Evolutionary conservation across 2,329 filamentous ascomycete genomes (phyloP).

Genomic region (Parastagonospora avenae): DNA sequence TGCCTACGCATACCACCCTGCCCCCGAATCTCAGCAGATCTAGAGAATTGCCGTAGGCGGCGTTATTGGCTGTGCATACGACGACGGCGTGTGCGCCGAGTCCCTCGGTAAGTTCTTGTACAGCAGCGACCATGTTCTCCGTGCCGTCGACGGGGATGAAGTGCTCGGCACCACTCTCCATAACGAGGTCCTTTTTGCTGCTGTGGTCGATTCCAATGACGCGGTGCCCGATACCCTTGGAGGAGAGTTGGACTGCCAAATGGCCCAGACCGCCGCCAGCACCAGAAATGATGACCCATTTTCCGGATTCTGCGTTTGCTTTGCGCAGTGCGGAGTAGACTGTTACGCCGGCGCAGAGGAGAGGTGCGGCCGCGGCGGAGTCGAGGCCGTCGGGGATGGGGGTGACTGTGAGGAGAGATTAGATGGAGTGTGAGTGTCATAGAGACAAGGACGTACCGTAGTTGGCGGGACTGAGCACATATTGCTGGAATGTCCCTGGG

Average conservation of each 20-base stretch:
- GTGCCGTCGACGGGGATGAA: conserved; percentile 67
- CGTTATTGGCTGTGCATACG: conserved; percentile 57
- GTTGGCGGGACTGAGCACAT: conserved; percentile 65
- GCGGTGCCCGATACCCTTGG: conserved; percentile 65
- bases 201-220: conserved; percentile 70
- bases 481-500: conserved; percentile 76
- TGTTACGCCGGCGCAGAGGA: conserved; percentile 71
- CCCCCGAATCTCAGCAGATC: conserved; percentile 53
- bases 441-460: conserved; percentile 47
- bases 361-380: conserved; percentile 65
- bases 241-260: conserved; percentile 65
- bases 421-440: too few species aligned
- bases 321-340: conserved; percentile 70
- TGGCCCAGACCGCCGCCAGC: conserved; percentile 70
- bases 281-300: conserved; percentile 62
- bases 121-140: conserved; percentile 57
- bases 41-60: conserved; percentile 50
- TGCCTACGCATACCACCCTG: conserved; percentile 53
- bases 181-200: conserved; percentile 66
- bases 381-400: conserved; percentile 67
- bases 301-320: conserved; percentile 61
- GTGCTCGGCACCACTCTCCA: conserved; percentile 66
- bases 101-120: conserved; percentile 62
- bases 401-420: conserved; percentile 54
- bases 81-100: conserved; percentile 66